phyloP scores from a whole-genome alignment of 2,329 filamentous ascomycete genomes.

The Fusarium mangiferae region DNA sequence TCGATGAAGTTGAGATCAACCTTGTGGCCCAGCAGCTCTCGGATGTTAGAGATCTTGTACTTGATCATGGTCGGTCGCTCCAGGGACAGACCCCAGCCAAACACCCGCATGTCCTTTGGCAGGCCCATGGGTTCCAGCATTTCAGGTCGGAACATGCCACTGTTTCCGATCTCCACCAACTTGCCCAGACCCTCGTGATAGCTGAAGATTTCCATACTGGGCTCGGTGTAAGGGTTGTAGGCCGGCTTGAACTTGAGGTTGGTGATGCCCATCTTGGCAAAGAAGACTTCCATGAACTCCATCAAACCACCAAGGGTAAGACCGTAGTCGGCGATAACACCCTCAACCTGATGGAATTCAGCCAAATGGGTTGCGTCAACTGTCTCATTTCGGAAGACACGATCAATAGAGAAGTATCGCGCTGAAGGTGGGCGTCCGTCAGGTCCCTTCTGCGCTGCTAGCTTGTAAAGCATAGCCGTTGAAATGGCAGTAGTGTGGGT shows the following conservation, averaged over 20 bases:
- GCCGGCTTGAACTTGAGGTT: slow-evolving; percentile 94
- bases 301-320: slow-evolving; percentile 93
- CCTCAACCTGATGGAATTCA: slow-evolving; percentile 98
- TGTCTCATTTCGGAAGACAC: slow-evolving; percentile 97
- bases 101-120: slow-evolving; percentile 90
- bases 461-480: slow-evolving; percentile 88
- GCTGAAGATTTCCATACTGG: slow-evolving; percentile 97
- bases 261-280: slow-evolving; percentile 91
- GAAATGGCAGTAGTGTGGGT: slow-evolving; percentile 97
- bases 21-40: slow-evolving; percentile 93
- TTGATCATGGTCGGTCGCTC: slow-evolving; percentile 99
- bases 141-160: slow-evolving; percentile 98
- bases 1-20: slow-evolving; percentile 94
- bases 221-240: slow-evolving; percentile 95
- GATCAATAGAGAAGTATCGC: slow-evolving; percentile 98
- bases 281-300: slow-evolving; percentile 95
- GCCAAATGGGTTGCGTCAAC: slow-evolving; percentile 97
- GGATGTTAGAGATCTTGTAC: slow-evolving; percentile 88
- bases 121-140: slow-evolving; percentile 97
- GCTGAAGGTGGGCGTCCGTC: slow-evolving; percentile 73
- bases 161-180: slow-evolving; percentile 97
- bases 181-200: slow-evolving; percentile 90
- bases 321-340: slow-evolving; percentile 96
- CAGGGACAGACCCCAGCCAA: slow-evolving; percentile 91
- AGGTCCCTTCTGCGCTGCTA: slow-evolving; percentile 83